These are phyloP conservation scores for Malus sylvestris DNA, from an alignment of 306 rosid species.

Conservation along the genomic window DNA sequence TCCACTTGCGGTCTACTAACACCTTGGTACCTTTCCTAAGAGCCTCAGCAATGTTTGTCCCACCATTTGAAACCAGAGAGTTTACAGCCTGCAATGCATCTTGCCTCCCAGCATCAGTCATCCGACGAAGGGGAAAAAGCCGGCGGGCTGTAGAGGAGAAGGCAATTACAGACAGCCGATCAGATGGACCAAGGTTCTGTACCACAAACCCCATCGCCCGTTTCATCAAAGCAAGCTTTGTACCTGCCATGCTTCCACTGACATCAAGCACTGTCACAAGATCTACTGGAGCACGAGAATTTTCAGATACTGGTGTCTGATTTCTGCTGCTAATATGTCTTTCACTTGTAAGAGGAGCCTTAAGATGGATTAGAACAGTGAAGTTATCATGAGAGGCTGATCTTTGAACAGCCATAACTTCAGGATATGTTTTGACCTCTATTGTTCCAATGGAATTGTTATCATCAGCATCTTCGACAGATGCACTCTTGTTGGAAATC, in stretches of 20 bases:
- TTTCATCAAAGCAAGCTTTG: constrained; percentile 78
- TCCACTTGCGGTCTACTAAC: constrained; percentile 65
- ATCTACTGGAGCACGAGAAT: constrained; percentile 68
- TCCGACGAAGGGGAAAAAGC: constrained; percentile 69
- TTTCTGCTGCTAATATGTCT: constrained; percentile 21
- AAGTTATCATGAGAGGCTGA: constrained; percentile 50
- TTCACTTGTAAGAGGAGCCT: constrained; percentile 59
- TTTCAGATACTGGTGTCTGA: constrained; percentile 19
- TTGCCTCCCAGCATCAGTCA: constrained; percentile 73
- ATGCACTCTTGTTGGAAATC: constrained; percentile 5
- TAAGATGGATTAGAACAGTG: constrained; percentile 62
- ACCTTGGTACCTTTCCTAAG: constrained; percentile 78
- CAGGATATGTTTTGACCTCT: constrained; percentile 67
- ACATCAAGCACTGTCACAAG: constrained; percentile 93
- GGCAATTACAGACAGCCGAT: constrained; percentile 75
- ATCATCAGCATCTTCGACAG: constrained; percentile 21
- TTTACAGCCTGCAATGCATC: constrained; percentile 72
- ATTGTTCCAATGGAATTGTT: constrained; percentile 22
- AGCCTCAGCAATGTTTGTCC: constrained; percentile 83
- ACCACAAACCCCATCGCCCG: constrained; percentile 94
- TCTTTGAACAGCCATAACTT: constrained; percentile 70
- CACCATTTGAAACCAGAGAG: constrained; percentile 63
- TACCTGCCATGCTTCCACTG: constrained; percentile 96
- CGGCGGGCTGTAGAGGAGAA: constrained; percentile 85
- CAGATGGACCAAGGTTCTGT: constrained; percentile 74